These are phyloP conservation scores for Haplosporangium sp. DNA, from an alignment of 371 early-diverging fungal species.

Conservation along the genomic window DNA sequence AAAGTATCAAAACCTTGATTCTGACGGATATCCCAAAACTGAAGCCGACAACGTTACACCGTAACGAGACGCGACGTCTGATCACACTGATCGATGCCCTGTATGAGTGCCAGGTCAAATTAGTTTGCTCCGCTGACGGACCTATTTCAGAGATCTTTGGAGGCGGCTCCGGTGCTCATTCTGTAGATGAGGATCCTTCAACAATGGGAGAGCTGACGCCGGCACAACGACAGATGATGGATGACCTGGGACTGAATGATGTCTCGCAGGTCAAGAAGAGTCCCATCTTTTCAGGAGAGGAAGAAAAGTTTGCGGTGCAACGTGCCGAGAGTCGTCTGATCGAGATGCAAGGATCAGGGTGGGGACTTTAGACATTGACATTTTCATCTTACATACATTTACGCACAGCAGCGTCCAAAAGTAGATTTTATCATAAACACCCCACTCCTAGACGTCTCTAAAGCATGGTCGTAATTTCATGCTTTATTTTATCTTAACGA, in stretches of 20 bases:
- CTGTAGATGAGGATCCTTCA: slow-evolving; percentile 58
- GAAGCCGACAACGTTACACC: slow-evolving; percentile 71
- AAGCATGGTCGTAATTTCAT: too few relatives aligned
- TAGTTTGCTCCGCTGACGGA: slow-evolving; percentile 80
- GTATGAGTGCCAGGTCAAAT: slow-evolving; percentile 81
- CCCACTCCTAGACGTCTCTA: too few relatives aligned
- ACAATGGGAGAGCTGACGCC: slow-evolving; percentile 40
- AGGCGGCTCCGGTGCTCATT: slow-evolving; percentile 46
- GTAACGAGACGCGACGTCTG: slow-evolving; percentile 91
- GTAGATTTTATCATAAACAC: too few relatives aligned
- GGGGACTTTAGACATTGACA: slow-evolving; percentile 34
- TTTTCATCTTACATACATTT: too few relatives aligned
- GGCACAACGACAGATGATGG: slow-evolving; percentile 65
- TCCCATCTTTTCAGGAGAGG: slow-evolving; percentile 86
- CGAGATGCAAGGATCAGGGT: slow-evolving; percentile 83
- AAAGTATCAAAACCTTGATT: slow-evolving; percentile 78
- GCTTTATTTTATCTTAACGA: too few relatives aligned
- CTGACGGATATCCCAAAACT: slow-evolving; percentile 90
- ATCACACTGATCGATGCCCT: slow-evolving; percentile 95
- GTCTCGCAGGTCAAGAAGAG: slow-evolving; percentile 64
- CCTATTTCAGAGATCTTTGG: slow-evolving; percentile 75
- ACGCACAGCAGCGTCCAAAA: too few relatives aligned
- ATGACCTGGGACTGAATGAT: slow-evolving; percentile 67
- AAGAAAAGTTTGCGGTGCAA: slow-evolving; percentile 97
- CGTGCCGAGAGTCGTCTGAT: slow-evolving; percentile 89